Evolutionary conservation across 331 rosid species (phyloP), one percentile per base, ranked within the genome.

Genomic region (Cydonia oblonga): DNA sequence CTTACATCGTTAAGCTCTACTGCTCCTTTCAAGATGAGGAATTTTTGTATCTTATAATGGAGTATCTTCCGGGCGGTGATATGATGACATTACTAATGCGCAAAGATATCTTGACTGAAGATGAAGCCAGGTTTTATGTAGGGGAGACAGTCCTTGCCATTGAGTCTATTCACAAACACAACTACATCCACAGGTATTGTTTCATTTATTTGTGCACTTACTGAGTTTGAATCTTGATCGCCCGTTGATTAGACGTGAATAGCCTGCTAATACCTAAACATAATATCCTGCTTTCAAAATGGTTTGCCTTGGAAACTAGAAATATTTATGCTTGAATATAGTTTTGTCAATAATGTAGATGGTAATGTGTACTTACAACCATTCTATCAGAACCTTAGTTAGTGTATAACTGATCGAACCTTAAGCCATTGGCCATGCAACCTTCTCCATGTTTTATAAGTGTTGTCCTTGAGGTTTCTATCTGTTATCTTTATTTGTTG

Each of bases 1-100:
- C 86, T 74, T 89, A 86, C 82, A 89, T 91, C 53, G 97, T 91
- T 68, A 89, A 88, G 86, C 90, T 91, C 32, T 89, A 91, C 56
- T 91, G 96, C 76, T 89, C 97, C 63, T 91, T 91, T 80, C 97
- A 91, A 88, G 97, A 91, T 76, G 97, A 87, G 2, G 96, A 89
- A 14, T 79, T 76, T 83, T 81, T 91, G 77, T 91, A 91, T 86
- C 97, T 91, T 35, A 89, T 91, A 62, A 91, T 91, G 97, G 92
- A 91, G 74, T 91, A 89, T 82, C 91, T 89, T 63, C 90, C 97
- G 24, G 97, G 97, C 16, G 97, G 97, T 30, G 97, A 91, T 78
- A 84, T 89, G 92, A 91, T 91, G 97, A 89, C 97, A 1, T 81
- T 91, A 71, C 80, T 91, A 66, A 87, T 91, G 90, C 92, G 97